phyloP scores from a whole-genome alignment of 2,329 filamentous ascomycete genomes.

The Biscogniauxia sp. region DNA sequence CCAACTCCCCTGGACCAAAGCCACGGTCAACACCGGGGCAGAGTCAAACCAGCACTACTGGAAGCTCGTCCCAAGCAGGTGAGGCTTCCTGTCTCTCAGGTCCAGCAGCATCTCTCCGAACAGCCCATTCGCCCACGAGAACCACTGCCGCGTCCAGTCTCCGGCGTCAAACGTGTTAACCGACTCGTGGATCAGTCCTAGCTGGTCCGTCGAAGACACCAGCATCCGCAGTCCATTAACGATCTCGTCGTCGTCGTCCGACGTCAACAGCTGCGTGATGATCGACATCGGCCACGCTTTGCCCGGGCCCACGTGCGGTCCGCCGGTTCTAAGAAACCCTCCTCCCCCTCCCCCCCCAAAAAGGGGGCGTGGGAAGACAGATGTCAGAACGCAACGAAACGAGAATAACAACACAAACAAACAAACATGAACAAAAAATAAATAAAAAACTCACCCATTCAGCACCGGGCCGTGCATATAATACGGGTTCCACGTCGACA shows the following conservation, averaged over 20 bases:
- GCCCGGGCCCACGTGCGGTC: conserved; percentile 56
- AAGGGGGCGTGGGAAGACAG: neutral
- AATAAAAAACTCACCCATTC: conserved; percentile 35
- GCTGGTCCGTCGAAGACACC: conserved; percentile 30
- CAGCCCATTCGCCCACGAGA: conserved; percentile 36
- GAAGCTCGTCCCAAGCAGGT: conserved; percentile 54
- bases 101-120: conserved; percentile 36
- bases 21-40: too few species aligned
- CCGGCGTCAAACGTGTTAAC: conserved; percentile 37
- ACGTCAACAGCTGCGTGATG: conserved; percentile 75
- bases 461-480: conserved; percentile 56
- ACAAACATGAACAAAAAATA: neutral
- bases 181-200: conserved; percentile 43
- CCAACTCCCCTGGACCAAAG: too few species aligned
- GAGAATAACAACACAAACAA: neutral
- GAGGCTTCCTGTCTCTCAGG: conserved; percentile 69
- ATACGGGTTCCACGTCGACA: conserved; percentile 71
- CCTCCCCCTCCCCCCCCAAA: too few species aligned
- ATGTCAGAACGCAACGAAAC: conserved; percentile 2
- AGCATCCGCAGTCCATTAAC: conserved; percentile 34
- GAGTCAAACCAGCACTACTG: conserved; percentile 32
- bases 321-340: conserved; percentile 42
- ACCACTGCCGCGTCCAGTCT: conserved; percentile 41
- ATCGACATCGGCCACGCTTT: conserved; percentile 88
- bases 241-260: conserved; percentile 32